phyloP scores from a whole-genome alignment of 2,329 filamentous ascomycete genomes.

The Fonsecaea multimorphosa region DNA sequence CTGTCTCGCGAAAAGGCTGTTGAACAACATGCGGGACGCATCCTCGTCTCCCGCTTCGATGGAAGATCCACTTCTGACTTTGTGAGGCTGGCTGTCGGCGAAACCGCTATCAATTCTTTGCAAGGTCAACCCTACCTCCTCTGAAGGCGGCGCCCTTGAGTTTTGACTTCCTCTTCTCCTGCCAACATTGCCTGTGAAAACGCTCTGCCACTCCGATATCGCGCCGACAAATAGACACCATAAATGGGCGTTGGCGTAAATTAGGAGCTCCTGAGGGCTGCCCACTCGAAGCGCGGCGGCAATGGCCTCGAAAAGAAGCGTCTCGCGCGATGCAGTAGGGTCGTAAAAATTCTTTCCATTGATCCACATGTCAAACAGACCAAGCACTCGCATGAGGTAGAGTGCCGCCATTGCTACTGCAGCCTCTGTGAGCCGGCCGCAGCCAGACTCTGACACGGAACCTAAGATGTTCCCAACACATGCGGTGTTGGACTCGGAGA shows the following conservation, averaged over 20 bases:
- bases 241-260: conserved; percentile 7
- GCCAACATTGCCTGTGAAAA: neutral
- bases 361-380: conserved; percentile 17
- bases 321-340: conserved; percentile 3
- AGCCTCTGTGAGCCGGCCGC: no score
- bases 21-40: conserved; percentile 9
- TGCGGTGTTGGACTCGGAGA: no score
- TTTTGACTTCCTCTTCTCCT: neutral
- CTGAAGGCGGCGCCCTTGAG: neutral
- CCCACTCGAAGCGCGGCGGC: conserved; percentile 9
- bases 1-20: conserved; percentile 3
- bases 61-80: neutral
- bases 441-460: no score
- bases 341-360: conserved; percentile 15
- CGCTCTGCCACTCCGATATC: conserved; percentile 7
- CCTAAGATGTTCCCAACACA: no score
- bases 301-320: conserved; percentile 6
- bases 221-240: conserved; percentile 10
- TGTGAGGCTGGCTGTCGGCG: neutral
- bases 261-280: neutral
- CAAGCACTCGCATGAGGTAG: conserved; percentile 17
- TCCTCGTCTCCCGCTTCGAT: neutral
- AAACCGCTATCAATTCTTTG: neutral
- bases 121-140: neutral
- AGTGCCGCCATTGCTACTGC: no score